phyloP scores from a whole-genome alignment of 2,329 filamentous ascomycete species.

The Colletotrichum lentis region DNA sequence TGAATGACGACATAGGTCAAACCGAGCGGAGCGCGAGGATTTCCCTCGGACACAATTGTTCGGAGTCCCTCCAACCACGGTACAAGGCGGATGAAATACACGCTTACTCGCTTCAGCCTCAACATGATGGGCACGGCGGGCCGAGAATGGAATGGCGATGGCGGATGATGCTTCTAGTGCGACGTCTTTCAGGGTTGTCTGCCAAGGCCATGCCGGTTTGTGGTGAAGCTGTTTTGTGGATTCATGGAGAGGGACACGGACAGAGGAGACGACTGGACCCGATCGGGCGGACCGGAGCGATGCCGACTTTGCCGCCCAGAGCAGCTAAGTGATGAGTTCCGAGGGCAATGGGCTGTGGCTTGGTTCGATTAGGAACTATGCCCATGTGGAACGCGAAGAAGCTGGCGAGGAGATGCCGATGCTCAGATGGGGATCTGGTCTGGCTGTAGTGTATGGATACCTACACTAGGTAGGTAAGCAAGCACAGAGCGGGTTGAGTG shows the following conservation, averaged over 20 bases:
- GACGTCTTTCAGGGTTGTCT: slow-evolving; percentile 11
- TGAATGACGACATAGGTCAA: slow-evolving; percentile 33
- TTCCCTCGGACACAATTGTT: slow-evolving; percentile 1
- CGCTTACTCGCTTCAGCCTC: neutral
- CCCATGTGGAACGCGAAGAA: neutral
- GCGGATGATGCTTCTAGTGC: slow-evolving; percentile 11
- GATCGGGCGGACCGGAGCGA: neutral
- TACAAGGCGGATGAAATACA: slow-evolving; percentile 10
- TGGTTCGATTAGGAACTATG: slow-evolving; percentile 6
- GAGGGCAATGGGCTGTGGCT: slow-evolving; percentile 12
- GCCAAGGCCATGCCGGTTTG: slow-evolving; percentile 24
- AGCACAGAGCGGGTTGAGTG: slow-evolving; percentile 3
- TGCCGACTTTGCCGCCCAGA: slow-evolving; percentile 33
- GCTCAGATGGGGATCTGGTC: slow-evolving; percentile 18
- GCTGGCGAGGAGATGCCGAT: neutral
- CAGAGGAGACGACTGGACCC: neutral
- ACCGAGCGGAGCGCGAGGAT: slow-evolving; percentile 20
- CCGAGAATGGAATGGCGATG: slow-evolving; percentile 20
- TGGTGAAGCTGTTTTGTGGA: slow-evolving; percentile 10
- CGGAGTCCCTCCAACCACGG: neutral
- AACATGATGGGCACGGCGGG: slow-evolving; percentile 15
- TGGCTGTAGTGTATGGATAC: no score
- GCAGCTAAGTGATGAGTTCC: neutral
- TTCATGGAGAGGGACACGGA: slow-evolving; percentile 10
- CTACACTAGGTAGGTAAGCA: neutral